Evolutionary conservation across 1,284 basidiomycete species (phyloP).

Genomic region (Pseudozyma sp.): DNA sequence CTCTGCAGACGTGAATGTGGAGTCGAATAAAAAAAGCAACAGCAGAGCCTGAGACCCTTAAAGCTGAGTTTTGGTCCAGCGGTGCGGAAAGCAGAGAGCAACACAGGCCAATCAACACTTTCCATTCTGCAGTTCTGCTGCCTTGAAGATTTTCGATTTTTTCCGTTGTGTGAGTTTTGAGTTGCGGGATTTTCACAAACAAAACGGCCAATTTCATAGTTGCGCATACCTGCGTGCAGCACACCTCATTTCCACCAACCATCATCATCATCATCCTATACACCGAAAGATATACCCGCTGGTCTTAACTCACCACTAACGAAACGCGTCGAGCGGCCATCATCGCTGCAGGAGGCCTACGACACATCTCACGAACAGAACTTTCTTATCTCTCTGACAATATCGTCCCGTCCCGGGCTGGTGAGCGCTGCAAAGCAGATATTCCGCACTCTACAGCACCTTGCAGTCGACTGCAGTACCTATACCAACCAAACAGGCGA

Average conservation of each 20-base stretch:
- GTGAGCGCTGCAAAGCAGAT: too few species aligned
- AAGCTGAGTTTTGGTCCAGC: background rate
- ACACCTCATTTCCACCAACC: background rate
- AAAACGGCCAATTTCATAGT: too few species aligned
- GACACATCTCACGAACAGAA: too few species aligned
- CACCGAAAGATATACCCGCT: background rate
- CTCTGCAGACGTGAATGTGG: background rate
- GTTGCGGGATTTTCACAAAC: too few species aligned
- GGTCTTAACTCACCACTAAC: background rate
- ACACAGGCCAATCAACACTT: slow-evolving; percentile 14
- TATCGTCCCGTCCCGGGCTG: too few species aligned
- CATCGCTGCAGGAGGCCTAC: too few species aligned
- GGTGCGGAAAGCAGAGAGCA: background rate
- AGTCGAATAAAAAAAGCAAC: background rate
- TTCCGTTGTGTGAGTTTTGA: background rate
- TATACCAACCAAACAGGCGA: background rate
- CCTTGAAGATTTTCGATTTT: background rate
- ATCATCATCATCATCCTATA: slow-evolving; percentile 1
- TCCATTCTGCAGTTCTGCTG: background rate
- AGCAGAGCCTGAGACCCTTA: background rate
- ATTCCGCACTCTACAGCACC: too few species aligned
- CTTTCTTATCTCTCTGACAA: too few species aligned
- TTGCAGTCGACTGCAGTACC: too few species aligned
- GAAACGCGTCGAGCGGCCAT: background rate
- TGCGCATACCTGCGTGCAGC: too few species aligned